Percentiles rank a stretch among this genome's conserved stretches.
These are phyloP conservation scores for Boletus huronensis DNA, from an alignment of 768 basidiomycete species.

Conservation along the genomic window DNA sequence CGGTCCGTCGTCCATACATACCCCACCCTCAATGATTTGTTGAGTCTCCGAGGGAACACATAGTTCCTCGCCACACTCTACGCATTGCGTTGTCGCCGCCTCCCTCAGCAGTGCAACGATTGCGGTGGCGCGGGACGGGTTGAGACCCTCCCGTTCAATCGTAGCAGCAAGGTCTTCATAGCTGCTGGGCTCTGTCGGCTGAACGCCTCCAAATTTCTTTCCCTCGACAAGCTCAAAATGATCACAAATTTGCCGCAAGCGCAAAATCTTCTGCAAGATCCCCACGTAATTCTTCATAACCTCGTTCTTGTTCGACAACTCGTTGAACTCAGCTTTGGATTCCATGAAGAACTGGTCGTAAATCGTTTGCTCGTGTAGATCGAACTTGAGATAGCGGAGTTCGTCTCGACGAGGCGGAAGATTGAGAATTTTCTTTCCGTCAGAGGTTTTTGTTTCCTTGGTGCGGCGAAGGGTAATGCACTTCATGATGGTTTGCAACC, in stretches of 20 bases:
- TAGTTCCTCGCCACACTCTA: slow-evolving; percentile 82
- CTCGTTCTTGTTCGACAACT: slow-evolving; percentile 82
- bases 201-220: slow-evolving; percentile 49
- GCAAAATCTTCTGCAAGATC: slow-evolving; percentile 93
- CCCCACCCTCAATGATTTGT: slow-evolving; percentile 38
- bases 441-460: slow-evolving; percentile 78
- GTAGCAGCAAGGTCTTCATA: slow-evolving; percentile 79
- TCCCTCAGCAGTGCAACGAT: slow-evolving; percentile 85
- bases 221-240: slow-evolving; percentile 87
- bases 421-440: slow-evolving; percentile 81
- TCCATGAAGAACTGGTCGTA: slow-evolving; percentile 88
- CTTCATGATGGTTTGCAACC: slow-evolving; percentile 96
- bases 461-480: slow-evolving; percentile 95
- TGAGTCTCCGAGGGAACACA: slow-evolving; percentile 45
- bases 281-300: slow-evolving; percentile 99
- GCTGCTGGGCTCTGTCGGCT: slow-evolving; percentile 45
- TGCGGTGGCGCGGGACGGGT: slow-evolving; percentile 66
- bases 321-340: slow-evolving; percentile 88
- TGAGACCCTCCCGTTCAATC: slow-evolving; percentile 79
- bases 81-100: slow-evolving; percentile 83
- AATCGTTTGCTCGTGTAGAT: slow-evolving; percentile 74
- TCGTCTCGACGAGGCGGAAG: slow-evolving; percentile 91
- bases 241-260: slow-evolving; percentile 96
- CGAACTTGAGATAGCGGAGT: slow-evolving; percentile 80
- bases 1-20: slow-evolving; percentile 50